Base-by-base conservation (phyloP, 495 filamentous ascomycete genomes). In the Lindgomyces ingoldianus region DNA sequence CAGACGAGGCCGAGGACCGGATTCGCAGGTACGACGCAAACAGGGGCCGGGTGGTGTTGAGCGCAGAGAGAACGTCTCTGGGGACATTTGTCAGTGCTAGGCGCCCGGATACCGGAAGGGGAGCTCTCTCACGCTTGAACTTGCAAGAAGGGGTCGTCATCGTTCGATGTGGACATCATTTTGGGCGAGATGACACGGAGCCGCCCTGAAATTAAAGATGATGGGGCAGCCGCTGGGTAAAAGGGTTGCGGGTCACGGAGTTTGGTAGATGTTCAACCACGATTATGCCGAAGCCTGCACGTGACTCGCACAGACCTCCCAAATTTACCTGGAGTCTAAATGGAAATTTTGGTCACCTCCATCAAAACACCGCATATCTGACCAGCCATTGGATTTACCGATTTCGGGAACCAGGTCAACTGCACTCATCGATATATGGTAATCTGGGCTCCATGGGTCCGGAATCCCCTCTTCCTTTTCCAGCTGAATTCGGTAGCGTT, bases 1-100 rank as follows among this genome's bases (percentile, higher is more conserved):
- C 79, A 4, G 83, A 87, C 61, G 85, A 83, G 60, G 88, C 81
- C 16, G 95, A 85, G 18, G 92, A 91, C 70, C 91, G 91, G 78
- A 98, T 98, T 73, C 94, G 94, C 42, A 96, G 86, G 82, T 96
- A 98, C 42, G 92, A 96, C 65, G 89, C 87, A 82, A 96, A 96
- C 59, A 96, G 87, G 29, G 91, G 84, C 12, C 93, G 87, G 62
- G 89, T 89, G 47, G 82, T 83, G 70, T 87, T 83, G 44, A 98
- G 87, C 49, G 91, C 87, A 56, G 86, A 78, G 50, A 94, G 86
- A 68, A 97, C 90, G 74, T 98, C 95, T 73, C 64, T 68, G 61
- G 25, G 25, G 33, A 76, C 60, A 30, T 21, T 44, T 25, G 61
- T 64, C 45, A 62, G 60, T 61, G 12, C 16, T 27, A 41, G 48